A percentile compares a stretch with the other conserved stretches of the same genome.
Evolutionary conservation across 768 basidiomycete genomes (phyloP).

Genomic region (Tremella yokohamensis): DNA sequence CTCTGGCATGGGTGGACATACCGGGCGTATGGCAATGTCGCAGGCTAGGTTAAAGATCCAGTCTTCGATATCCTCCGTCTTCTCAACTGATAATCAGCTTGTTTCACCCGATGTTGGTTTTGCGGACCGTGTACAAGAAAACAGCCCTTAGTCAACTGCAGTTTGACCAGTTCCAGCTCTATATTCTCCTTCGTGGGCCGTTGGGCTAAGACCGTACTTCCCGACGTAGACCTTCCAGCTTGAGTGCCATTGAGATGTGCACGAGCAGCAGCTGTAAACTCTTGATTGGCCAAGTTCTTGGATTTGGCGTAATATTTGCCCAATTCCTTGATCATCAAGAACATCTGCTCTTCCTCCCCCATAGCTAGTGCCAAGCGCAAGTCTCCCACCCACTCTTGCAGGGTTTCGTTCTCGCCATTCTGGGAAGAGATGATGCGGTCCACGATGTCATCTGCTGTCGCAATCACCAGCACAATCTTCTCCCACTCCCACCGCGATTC

Average conservation of each 20-base stretch:
- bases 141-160: constrained; percentile 42
- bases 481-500: constrained; percentile 36
- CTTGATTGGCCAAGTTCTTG: constrained; percentile 33
- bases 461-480: constrained; percentile 28
- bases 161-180: constrained; percentile 42
- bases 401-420: not conserved
- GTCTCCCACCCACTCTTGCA: constrained; percentile 29
- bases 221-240: not conserved
- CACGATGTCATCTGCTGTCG: constrained; percentile 40
- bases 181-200: constrained; percentile 30
- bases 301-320: constrained; percentile 39
- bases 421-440: constrained; percentile 24
- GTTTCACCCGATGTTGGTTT: not conserved
- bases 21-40: constrained; percentile 45
- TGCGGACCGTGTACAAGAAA: constrained; percentile 46
- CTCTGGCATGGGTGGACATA: constrained; percentile 20
- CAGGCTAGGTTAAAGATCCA: constrained; percentile 45
- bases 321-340: constrained; percentile 47
- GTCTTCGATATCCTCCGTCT: constrained; percentile 46
- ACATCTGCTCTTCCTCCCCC: constrained; percentile 20
- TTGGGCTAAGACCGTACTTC: not conserved
- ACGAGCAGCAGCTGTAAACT: constrained; percentile 35
- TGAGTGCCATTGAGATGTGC: constrained; percentile 24
- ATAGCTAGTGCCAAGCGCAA: constrained; percentile 24
- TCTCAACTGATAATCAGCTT: constrained; percentile 37